Percentiles rank a stretch among this genome's conserved stretches.
Conservation (phyloP, 768 basidiomycete species). For the Tricholoma matsutake region DNA sequence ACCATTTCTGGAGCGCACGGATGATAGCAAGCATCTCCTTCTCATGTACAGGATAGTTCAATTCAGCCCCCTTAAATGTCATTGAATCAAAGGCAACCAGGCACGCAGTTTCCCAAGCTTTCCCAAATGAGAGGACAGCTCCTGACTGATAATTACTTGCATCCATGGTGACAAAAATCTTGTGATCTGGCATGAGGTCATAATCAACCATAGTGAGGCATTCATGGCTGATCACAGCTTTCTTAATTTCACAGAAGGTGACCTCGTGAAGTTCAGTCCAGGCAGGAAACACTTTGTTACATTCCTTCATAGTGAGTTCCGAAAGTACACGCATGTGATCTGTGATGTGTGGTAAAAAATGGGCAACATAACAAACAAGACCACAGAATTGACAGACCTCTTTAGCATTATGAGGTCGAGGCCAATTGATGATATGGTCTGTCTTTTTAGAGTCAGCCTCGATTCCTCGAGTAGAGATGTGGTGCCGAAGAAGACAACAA, state of each 20-base stretch:
- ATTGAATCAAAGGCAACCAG: constrained; percentile 8
- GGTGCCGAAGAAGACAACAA: constrained; percentile 24
- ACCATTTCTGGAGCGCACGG: constrained; percentile 24
- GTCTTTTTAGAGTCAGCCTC: constrained; percentile 12
- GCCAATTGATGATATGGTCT: constrained; percentile 23
- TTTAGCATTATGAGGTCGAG: constrained; percentile 7
- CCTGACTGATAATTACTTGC: constrained; percentile 17
- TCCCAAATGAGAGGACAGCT: constrained; percentile 5
- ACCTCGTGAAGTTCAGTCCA: too few species aligned
- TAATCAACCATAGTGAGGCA: constrained; percentile 30
- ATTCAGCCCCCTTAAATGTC: too few species aligned
- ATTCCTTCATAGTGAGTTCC: constrained; percentile 3
- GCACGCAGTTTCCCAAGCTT: constrained; percentile 2
- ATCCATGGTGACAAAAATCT: constrained; percentile 29
- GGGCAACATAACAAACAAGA: constrained; percentile 17
- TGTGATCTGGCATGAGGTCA: constrained; percentile 15
- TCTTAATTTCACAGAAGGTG: constrained; percentile 26
- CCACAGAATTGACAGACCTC: constrained; percentile 24
- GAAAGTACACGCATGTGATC: neutral
- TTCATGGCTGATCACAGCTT: constrained; percentile 14
- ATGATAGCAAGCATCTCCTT: constrained; percentile 36
- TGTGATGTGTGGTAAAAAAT: constrained; percentile 24
- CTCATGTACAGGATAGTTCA: constrained; percentile 20
- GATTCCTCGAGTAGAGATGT: constrained; percentile 23
- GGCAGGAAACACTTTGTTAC: too few species aligned